phyloP scores from a whole-genome alignment of 352 stramenopile species.

The Pythium guiyangense region DNA sequence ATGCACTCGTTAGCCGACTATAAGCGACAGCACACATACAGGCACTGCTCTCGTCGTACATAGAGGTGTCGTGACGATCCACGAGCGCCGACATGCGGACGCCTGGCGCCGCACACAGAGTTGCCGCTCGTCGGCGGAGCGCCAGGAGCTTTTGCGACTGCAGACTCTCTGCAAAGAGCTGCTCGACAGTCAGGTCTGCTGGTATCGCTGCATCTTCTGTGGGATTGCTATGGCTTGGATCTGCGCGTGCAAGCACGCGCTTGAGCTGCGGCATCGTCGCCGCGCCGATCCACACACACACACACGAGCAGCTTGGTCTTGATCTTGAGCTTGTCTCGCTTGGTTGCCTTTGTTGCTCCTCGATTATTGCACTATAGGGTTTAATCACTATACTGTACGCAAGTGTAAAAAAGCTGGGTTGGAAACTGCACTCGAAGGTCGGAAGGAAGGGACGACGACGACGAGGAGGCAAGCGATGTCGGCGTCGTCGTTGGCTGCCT shows the following conservation, averaged over 20 bases:
- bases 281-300: background rate
- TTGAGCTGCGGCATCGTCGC: conserved; percentile 39
- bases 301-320: too few species aligned
- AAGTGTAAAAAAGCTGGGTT: too few species aligned
- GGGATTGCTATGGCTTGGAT: conserved; percentile 5
- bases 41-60: conserved; percentile 8
- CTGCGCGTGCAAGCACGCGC: conserved; percentile 15
- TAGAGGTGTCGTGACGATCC: background rate
- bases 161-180: conserved; percentile 54
- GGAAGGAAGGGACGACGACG: background rate
- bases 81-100: conserved; percentile 25
- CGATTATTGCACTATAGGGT: too few species aligned
- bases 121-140: conserved; percentile 27
- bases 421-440: background rate
- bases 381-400: too few species aligned
- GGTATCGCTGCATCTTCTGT: conserved; percentile 7
- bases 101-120: conserved; percentile 29
- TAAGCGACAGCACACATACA: background rate
- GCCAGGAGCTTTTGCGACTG: conserved; percentile 18
- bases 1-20: background rate
- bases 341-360: background rate
- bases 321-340: background rate
- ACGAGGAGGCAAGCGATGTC: too few species aligned
- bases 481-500: too few species aligned
- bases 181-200: conserved; percentile 26